phyloP scores from a whole-genome alignment of 257 asterid species.

The Voacanga thouarsii region DNA sequence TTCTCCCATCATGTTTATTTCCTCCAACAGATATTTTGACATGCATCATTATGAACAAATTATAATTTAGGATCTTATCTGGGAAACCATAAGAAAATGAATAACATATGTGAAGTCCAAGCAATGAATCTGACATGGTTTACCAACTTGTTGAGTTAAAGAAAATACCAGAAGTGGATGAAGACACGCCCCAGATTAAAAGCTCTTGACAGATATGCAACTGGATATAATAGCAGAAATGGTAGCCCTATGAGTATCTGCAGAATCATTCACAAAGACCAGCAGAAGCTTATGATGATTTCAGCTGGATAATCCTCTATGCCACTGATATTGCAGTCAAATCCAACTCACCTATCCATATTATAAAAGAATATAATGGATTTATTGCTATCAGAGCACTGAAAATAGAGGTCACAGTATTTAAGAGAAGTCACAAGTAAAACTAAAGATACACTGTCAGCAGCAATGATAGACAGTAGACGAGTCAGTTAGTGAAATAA shows the following conservation, averaged over 20 bases:
- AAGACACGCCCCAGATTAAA: constrained; percentile 93
- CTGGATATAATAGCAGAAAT: constrained; percentile 65
- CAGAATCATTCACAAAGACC: constrained; percentile 41
- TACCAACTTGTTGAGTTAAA: constrained; percentile 11
- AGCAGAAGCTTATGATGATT: constrained; percentile 25
- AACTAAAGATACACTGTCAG: not conserved
- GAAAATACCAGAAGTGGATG: constrained; percentile 86
- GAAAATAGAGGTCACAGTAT: not conserved
- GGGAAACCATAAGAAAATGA: not conserved
- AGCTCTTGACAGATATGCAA: constrained; percentile 74
- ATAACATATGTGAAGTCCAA: not conserved
- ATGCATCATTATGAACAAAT: not conserved
- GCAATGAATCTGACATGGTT: not conserved
- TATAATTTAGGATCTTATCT: not conserved
- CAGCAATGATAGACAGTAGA: not conserved
- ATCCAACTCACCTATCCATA: constrained; percentile 29
- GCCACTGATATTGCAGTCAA: constrained; percentile 7
- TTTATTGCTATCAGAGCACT: constrained; percentile 9
- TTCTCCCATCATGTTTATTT: not conserved
- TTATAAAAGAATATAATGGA: not conserved
- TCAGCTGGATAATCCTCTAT: constrained; percentile 26
- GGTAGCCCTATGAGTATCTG: constrained; percentile 86
- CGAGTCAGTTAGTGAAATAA: not conserved
- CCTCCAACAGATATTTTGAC: not conserved
- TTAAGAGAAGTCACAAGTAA: not conserved